phyloP scores from a whole-genome alignment of 179 eudicot genomes.

The Vitellaria paradoxa region DNA sequence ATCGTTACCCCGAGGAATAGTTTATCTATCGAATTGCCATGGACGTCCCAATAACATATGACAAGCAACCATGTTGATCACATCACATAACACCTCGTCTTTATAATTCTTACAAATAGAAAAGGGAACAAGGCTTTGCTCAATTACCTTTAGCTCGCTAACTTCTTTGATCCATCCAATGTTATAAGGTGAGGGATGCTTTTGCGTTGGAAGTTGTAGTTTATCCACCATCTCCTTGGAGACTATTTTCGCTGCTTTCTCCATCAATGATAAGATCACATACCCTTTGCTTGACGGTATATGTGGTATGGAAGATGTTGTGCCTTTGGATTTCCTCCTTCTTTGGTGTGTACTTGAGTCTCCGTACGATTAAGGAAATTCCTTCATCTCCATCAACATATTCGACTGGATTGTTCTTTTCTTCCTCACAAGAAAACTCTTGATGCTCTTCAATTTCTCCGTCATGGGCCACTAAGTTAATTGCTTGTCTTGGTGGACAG shows the following conservation, averaged over 20 bases:
- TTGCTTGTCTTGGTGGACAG: background rate
- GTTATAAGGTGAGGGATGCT: background rate
- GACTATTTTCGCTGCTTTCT: background rate
- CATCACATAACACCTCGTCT: background rate
- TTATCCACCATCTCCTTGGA: background rate
- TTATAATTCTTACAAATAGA: background rate
- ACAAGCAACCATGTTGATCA: background rate
- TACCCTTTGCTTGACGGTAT: background rate
- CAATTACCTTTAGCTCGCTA: background rate
- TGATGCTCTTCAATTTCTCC: background rate
- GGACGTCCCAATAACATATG: background rate
- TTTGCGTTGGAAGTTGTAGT: background rate
- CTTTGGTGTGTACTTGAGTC: background rate
- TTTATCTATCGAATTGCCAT: background rate
- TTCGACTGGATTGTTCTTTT: background rate
- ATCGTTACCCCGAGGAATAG: background rate
- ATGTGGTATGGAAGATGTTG: background rate
- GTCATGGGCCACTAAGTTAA: background rate
- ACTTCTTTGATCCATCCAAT: background rate
- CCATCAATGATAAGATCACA: conserved; percentile 7
- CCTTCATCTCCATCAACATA: background rate
- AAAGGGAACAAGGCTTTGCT: background rate
- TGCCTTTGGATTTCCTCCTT: background rate
- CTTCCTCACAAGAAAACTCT: no score
- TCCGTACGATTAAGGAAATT: background rate